These are phyloP conservation scores for Cryphonectria japonica DNA, from an alignment of 2,329 filamentous ascomycete genomes.

Conservation along the genomic window DNA sequence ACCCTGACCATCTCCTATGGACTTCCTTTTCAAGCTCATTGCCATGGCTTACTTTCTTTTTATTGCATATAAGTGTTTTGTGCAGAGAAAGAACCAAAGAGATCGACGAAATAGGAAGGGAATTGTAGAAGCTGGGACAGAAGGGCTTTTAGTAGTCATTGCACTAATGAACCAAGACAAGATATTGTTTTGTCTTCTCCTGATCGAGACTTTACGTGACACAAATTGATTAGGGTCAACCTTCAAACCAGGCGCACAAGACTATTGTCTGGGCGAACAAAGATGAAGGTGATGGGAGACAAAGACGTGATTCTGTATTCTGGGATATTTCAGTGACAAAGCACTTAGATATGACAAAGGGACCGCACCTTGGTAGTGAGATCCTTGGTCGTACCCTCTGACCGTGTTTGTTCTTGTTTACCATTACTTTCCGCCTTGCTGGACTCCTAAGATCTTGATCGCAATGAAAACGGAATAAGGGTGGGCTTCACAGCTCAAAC, in stretches of 20 bases:
- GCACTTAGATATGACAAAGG: background rate
- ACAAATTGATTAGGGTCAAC: background rate
- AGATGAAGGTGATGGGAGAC: background rate
- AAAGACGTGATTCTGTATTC: background rate
- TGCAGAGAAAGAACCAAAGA: background rate
- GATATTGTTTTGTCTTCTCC: background rate
- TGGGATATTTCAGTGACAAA: background rate
- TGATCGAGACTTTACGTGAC: no score
- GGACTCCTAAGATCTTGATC: no score
- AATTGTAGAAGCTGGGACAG: background rate
- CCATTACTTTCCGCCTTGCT: no score
- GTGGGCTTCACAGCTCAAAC: background rate
- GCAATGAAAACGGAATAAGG: no score
- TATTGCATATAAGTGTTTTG: background rate
- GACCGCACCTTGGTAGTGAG: no score
- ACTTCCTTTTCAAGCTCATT: background rate
- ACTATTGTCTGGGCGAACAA: background rate
- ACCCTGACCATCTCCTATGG: background rate
- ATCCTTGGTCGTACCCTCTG: no score
- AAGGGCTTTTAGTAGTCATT: background rate
- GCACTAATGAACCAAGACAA: background rate
- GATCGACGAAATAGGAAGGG: background rate
- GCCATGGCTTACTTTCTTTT: background rate
- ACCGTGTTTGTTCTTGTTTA: no score
- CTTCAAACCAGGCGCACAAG: background rate